Base-by-base conservation (phyloP, 768 basidiomycete genomes). In the Galerina sulciceps region DNA sequence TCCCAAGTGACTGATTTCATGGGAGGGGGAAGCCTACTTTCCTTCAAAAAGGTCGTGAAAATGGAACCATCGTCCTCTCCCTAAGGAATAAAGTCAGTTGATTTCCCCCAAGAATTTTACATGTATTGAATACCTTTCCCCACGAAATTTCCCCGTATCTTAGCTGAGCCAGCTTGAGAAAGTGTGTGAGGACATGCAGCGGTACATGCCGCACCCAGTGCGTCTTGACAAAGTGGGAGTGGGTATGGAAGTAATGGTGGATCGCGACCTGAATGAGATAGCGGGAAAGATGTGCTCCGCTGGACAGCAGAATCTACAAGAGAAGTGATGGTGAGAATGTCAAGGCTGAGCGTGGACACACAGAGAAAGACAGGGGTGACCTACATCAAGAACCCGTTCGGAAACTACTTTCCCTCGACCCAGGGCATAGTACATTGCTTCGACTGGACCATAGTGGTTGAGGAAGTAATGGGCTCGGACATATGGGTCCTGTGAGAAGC, bases 391-490 rank as follows among this genome's bases (percentile, higher is more conserved):
- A 60, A 90, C 87, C 46, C 80, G 77, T 59, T 85, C 82, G 41
- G 76, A 85, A 47, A 91, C 68, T 38, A 90, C 74, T 70, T 80
- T 87, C 17, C 89, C 89, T 58, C 88, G 80, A 17, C 88, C 86
- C 60, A 93, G 73, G n/a, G 90, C 90, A 76, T 85, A 83, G 69
- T 84, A 93, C 66, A 91, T 73, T 50, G 90, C 90, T 66, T 91
- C 83, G 50, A 83, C 80, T 48, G 76, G 78, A 22, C 91, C 91
- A 73, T 90, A 85, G 64, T 90, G 88, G 63, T 79, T 74, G 64
- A 93, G 82, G 72, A 93, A 92, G 73, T 92, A 93, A 67, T 83
- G 84, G 9, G 90, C 89, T 62, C 89, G 82, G 62, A 90, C 84
- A 69, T 90, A 91, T 57, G 89, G 83, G 73, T 89, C 89, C 71